Conservation (phyloP, 768 basidiomycete species). For the Boletus tylopilopsis region DNA sequence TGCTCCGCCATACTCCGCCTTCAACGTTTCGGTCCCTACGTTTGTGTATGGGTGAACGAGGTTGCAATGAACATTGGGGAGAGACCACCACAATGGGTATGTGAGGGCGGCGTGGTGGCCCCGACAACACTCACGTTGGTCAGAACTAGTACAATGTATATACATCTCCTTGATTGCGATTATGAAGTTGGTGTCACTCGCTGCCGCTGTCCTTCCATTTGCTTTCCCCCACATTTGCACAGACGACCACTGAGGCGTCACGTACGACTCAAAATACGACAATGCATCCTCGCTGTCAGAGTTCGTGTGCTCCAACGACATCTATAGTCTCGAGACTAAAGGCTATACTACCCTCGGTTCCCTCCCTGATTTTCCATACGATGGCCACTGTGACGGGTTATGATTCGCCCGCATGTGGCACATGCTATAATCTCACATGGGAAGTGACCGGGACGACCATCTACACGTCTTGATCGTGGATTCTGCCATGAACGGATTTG, state of each 20-base stretch:
- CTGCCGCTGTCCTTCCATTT: conserved; percentile 11
- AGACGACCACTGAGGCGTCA: conserved; percentile 8
- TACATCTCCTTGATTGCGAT: not conserved
- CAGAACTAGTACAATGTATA: no score
- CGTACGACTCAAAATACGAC: conserved; percentile 33
- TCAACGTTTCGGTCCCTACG: no score
- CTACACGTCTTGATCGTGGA: conserved; percentile 28
- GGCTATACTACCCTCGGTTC: conserved; percentile 32
- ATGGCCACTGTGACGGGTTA: conserved; percentile 32
- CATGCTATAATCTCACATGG: conserved; percentile 31
- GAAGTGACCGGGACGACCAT: conserved; percentile 20
- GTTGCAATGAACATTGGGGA: no score
- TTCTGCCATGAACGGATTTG: conserved; percentile 35
- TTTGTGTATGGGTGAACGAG: no score
- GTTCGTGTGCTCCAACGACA: conserved; percentile 34
- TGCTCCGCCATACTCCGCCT: no score
- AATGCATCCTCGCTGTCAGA: conserved; percentile 13
- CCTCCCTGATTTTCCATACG: conserved; percentile 29
- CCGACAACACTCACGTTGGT: no score
- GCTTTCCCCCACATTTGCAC: conserved; percentile 18
- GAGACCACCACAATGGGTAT: no score
- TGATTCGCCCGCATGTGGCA: conserved; percentile 31
- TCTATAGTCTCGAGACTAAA: conserved; percentile 28
- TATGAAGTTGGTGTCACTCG: conserved; percentile 27
- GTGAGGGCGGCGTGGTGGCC: no score